These are phyloP conservation scores for Metarhizium robertsii DNA, from an alignment of 2,329 filamentous ascomycete genomes.

Conservation along the genomic window DNA sequence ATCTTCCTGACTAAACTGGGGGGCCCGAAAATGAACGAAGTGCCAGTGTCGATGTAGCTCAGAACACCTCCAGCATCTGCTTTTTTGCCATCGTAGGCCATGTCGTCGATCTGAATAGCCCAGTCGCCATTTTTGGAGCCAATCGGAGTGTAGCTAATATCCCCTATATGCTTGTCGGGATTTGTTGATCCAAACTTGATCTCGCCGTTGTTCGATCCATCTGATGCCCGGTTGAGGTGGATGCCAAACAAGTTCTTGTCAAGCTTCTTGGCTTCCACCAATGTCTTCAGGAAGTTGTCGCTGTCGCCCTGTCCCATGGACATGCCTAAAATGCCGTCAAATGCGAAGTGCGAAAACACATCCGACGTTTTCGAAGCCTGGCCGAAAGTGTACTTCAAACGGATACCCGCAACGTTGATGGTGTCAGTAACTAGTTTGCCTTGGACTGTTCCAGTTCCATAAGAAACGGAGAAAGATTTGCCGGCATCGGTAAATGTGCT, in stretches of 20 bases:
- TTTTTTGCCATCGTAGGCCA: constrained; percentile 49
- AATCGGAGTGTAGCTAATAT: constrained; percentile 53
- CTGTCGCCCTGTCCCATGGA: constrained; percentile 51
- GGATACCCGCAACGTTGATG: constrained; percentile 56
- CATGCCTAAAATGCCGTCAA: constrained; percentile 80
- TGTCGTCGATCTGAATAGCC: constrained; percentile 62
- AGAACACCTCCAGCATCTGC: constrained; percentile 44
- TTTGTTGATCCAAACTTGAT: constrained; percentile 69
- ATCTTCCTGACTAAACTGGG: constrained; percentile 54
- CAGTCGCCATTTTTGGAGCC: constrained; percentile 52
- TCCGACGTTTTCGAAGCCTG: constrained; percentile 61
- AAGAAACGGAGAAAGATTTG: constrained; percentile 55
- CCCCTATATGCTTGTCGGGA: constrained; percentile 54
- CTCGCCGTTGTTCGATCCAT: constrained; percentile 62
- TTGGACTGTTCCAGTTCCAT: constrained; percentile 67
- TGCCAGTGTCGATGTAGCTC: constrained; percentile 78
- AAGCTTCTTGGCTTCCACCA: constrained; percentile 49
- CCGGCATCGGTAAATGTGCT: constrained; percentile 45
- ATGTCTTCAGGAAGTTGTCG: constrained; percentile 57
- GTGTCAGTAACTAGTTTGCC: constrained; percentile 60
- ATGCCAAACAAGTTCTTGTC: constrained; percentile 60
- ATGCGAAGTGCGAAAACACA: constrained; percentile 69
- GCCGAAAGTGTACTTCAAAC: constrained; percentile 59
- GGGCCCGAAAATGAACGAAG: constrained; percentile 69
- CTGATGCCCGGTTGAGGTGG: constrained; percentile 56